Evolutionary conservation across 2,329 filamentous ascomycete genomes (phyloP).

Genomic region (Aureobasidium melanogenum): DNA sequence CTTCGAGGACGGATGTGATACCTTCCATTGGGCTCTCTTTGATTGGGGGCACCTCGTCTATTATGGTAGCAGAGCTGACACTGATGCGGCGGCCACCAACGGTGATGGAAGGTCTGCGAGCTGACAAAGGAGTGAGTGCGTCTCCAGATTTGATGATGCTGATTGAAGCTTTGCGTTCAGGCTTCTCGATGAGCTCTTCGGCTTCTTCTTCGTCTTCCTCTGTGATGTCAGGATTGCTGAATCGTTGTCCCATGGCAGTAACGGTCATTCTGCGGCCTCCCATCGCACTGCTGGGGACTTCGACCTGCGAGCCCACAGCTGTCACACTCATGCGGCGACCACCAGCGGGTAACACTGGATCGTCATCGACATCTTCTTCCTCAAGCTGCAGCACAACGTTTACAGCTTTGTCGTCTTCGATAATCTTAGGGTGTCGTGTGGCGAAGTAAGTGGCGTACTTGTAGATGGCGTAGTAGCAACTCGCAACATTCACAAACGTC

Average conservation of each 20-base stretch:
- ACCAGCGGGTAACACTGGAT: not conserved
- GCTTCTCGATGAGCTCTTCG: not conserved
- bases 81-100: slow-evolving; percentile 2
- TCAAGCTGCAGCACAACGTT: slow-evolving; percentile 16
- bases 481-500: slow-evolving; percentile 35
- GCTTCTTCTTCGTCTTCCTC: slow-evolving; percentile 5
- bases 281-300: not conserved
- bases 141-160: slow-evolving; percentile 1
- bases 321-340: slow-evolving; percentile 17
- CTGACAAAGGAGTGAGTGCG: not conserved
- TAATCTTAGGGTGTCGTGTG: slow-evolving; percentile 39
- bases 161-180: slow-evolving; percentile 4
- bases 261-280: slow-evolving; percentile 13
- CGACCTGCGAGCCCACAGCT: slow-evolving; percentile 13
- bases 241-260: slow-evolving; percentile 12
- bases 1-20: not conserved
- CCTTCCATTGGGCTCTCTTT: not conserved
- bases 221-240: slow-evolving; percentile 11
- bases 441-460: slow-evolving; percentile 40
- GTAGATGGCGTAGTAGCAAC: slow-evolving; percentile 24
- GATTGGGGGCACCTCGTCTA: not conserved
- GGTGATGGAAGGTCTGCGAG: not conserved
- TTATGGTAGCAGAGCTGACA: not conserved
- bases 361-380: slow-evolving; percentile 9
- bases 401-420: slow-evolving; percentile 37